These are phyloP conservation scores for Eragrostis curvula DNA, from an alignment of 176 grass and related monocot genomes.

Conservation along the genomic window DNA sequence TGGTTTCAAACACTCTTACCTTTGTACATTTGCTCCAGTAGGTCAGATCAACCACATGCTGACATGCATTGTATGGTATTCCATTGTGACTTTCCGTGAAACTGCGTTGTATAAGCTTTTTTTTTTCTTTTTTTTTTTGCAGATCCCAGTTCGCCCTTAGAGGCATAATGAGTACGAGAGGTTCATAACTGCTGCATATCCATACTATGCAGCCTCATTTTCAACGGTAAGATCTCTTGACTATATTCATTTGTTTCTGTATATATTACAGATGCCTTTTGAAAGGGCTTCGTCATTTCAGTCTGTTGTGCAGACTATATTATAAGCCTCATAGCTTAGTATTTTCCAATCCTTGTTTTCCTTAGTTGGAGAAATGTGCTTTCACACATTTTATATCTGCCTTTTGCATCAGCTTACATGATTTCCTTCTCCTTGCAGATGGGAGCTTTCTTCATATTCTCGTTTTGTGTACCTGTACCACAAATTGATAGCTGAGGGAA, in stretches of 20 bases:
- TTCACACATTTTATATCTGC: neutral
- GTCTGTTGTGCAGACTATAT: neutral
- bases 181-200: slow-evolving; percentile 92
- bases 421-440: slow-evolving; percentile 64
- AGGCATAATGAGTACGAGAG: slow-evolving; percentile 95
- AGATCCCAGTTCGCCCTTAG: slow-evolving; percentile 95
- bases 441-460: slow-evolving; percentile 98
- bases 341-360: neutral
- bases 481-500: slow-evolving; percentile 68
- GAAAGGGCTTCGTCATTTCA: neutral
- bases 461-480: slow-evolving; percentile 89
- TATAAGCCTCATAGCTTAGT: neutral
- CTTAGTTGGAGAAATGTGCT: neutral
- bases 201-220: slow-evolving; percentile 92
- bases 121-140: slow-evolving; percentile 53
- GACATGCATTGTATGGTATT: neutral
- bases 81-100: neutral
- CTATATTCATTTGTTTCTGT: neutral
- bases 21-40: neutral
- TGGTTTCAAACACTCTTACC: slow-evolving; percentile 22
- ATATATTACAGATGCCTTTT: neutral
- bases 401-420: slow-evolving; percentile 11
- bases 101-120: slow-evolving; percentile 19
- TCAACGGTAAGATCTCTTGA: slow-evolving; percentile 76
- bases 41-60: neutral